Percentiles rank a stretch among this genome's conserved stretches.
phyloP scores from a whole-genome alignment of 2,329 filamentous ascomycete species.

The Fusarium marasasianum region DNA sequence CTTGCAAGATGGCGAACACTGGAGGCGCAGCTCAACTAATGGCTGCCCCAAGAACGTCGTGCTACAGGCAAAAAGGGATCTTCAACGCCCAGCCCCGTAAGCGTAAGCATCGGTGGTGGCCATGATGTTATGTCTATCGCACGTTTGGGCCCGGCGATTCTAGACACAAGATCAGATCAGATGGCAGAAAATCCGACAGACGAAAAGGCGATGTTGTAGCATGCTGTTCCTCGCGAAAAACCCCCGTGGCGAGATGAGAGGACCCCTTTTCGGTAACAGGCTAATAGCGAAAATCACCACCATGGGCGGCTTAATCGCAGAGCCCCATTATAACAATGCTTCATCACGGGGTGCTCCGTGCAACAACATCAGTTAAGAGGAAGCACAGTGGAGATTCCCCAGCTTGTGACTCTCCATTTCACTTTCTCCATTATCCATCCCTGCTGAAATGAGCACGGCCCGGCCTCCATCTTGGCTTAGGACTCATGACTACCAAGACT shows the following conservation, averaged over 20 bases:
- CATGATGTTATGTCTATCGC: background rate
- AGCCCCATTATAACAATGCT: conserved; percentile 13
- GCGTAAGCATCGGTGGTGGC: background rate
- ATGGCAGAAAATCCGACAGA: background rate
- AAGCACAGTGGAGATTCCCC: background rate
- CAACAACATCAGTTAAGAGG: conserved; percentile 2
- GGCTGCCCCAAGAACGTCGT: background rate
- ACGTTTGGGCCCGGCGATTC: background rate
- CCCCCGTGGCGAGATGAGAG: conserved; percentile 6
- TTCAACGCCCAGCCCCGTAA: background rate
- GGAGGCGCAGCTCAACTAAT: background rate
- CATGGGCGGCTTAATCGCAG: background rate
- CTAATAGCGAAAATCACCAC: conserved; percentile 13
- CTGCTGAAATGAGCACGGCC: background rate
- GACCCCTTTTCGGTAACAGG: conserved; percentile 10
- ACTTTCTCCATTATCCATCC: background rate
- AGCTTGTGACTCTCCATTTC: conserved; percentile 11
- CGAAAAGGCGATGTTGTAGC: background rate
- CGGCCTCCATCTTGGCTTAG: conserved; percentile 19
- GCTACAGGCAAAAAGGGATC: background rate
- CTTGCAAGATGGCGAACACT: background rate
- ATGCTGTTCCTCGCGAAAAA: conserved; percentile 11
- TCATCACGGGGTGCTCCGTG: conserved; percentile 8
- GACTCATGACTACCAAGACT: conserved; percentile 21
- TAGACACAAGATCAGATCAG: conserved; percentile 13